These are phyloP conservation scores for Ilex asprella DNA, from an alignment of 257 asterid genomes.

Conservation along the genomic window DNA sequence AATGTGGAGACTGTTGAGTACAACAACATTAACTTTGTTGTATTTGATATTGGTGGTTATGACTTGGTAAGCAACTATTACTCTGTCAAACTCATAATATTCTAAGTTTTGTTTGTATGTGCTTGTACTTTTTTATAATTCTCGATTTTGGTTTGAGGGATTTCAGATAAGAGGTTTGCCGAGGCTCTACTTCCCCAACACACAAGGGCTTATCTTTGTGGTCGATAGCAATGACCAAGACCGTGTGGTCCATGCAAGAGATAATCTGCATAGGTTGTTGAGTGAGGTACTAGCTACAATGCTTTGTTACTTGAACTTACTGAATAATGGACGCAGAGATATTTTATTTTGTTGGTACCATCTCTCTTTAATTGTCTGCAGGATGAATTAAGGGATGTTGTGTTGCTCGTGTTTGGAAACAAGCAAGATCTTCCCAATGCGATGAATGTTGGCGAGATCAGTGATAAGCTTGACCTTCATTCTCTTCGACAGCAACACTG, in stretches of 20 bases:
- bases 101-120: too few species aligned
- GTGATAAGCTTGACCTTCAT: slow-evolving; percentile 51
- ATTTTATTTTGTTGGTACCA: background rate
- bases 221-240: background rate
- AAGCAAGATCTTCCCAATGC: slow-evolving; percentile 70
- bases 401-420: slow-evolving; percentile 54
- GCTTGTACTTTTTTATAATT: background rate
- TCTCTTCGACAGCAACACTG: background rate
- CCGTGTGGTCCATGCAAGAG: background rate
- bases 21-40: slow-evolving; percentile 20
- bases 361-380: background rate
- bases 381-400: slow-evolving; percentile 19
- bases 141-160: too few species aligned
- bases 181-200: background rate
- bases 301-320: too few species aligned
- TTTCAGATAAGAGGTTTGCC: too few species aligned
- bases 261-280: background rate
- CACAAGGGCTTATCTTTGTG: background rate
- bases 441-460: slow-evolving; percentile 62
- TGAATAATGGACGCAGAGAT: too few species aligned
- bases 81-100: background rate
- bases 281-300: background rate
- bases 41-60: slow-evolving; percentile 23
- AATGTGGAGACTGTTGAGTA: slow-evolving; percentile 23
- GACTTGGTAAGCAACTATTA: slow-evolving; percentile 13